Base-by-base conservation (phyloP, 2,329 filamentous ascomycete species). In the Aspergillus proliferans region DNA sequence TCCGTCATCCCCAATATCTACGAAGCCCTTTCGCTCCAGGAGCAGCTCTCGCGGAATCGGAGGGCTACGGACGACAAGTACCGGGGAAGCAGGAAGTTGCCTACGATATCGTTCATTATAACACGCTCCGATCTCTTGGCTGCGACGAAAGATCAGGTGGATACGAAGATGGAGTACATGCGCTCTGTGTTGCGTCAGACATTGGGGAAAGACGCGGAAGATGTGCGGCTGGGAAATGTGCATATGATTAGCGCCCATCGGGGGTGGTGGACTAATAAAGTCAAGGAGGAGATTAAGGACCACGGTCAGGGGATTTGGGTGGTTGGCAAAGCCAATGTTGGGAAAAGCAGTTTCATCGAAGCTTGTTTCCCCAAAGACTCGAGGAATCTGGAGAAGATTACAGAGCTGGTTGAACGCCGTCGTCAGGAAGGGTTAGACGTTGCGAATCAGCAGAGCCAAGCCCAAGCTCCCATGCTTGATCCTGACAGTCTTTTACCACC, bases 321-420 rank as follows among this genome's bases (percentile, higher is more conserved):
- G 76, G 87, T 98, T 2, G 93, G 93, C n/a, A 97, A 95, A 69
- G 89, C 90, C 54, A 98, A 98, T 63, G 94, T 97, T 2, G 94
- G 93, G 21, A 98, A 98, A 71, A 97, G 92, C 59, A 86, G 86
- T 62, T 79, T 98, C 2, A 95, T 97, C 52, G 85, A 93, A 58
- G 81, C 84, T 4, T 83, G 96, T 6, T 95, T 91, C 61, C 92
- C 94, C 3, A 85, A 87, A 75, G 84, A 83, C 22, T 77, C 76
- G 33, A 78, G 76, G 71, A 75, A 70, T 51, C 62, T 63, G 18
- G 66, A 59, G 47, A 65, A 67, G 39, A 61, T 69, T 51, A 62
- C 60, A n/a, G 62, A 70, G 26, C 55, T 68, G 50, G 56, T 66
- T 34, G 58, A 65, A 46, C 62, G 58, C 19, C 62, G 64, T 38